Percentiles rank a stretch among this genome's conserved stretches.
Conservation (phyloP, 805 yeast species). For the Cyberlindnera meyerae region DNA sequence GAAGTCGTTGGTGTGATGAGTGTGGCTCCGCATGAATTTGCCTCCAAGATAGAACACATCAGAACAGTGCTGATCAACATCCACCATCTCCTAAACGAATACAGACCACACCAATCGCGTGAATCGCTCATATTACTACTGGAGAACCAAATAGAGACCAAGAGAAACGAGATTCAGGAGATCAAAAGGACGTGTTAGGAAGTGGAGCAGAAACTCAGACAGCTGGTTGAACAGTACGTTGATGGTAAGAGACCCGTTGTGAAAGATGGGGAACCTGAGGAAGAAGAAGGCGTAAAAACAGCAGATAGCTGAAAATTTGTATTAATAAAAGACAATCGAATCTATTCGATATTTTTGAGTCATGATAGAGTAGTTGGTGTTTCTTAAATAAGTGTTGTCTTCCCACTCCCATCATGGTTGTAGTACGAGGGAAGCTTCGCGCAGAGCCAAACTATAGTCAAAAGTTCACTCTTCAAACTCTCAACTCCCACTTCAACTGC, state of each 20-base stretch:
- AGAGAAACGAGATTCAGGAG: constrained; percentile 46
- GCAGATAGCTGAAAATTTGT: neutral
- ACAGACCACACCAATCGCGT: constrained; percentile 92
- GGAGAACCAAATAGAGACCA: constrained; percentile 64
- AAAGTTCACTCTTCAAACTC: no score
- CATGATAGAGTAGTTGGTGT: no score
- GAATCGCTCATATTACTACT: constrained; percentile 77
- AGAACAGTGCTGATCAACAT: constrained; percentile 79
- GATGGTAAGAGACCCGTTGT: constrained; percentile 14
- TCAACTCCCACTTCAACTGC: no score
- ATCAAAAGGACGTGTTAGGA: constrained; percentile 37
- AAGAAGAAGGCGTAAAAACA: constrained; percentile 2
- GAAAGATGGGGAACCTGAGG: neutral
- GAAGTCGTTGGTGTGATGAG: constrained; percentile 78
- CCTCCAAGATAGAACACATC: constrained; percentile 68
- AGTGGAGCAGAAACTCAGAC: constrained; percentile 34
- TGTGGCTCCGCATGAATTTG: constrained; percentile 62
- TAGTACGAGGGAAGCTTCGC: no score
- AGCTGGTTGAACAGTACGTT: constrained; percentile 28
- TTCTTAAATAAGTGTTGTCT: no score
- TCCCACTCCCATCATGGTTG: no score
- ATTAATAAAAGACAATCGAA: no score
- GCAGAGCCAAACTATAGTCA: no score
- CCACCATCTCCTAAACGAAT: constrained; percentile 87
- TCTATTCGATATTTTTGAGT: no score